Evolutionary conservation across 1,284 basidiomycete genomes (phyloP), one percentile per base, ranked within the genome.

Genomic region (Wallemia ichthyophaga): DNA sequence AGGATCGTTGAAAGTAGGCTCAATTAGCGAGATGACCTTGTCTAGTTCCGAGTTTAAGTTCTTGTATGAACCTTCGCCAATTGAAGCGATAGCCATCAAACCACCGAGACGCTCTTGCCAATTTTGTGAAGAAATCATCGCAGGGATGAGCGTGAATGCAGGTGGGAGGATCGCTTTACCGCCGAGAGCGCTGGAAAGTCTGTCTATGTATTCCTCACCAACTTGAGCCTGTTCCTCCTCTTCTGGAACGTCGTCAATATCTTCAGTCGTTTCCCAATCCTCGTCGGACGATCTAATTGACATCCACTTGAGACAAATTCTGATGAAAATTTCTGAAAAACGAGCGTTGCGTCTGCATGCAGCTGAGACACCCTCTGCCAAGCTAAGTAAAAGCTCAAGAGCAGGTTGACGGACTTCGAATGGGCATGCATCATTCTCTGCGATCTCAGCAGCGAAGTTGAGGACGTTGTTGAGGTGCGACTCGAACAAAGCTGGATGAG

Each of bases 51-150:
- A 77, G 65, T 78, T 75, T 78, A 85, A 82, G 27, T 82, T 75
- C 74, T 81, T 61, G 9, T 61, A 56, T 31, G 61, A 64, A 1
- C 67, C 68, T 56, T 64, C 66, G 7, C 65, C 65, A 15, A 66
- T 62, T 9, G 63, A 62, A 0, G 64, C 65, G 11, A 68, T 63
- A 1, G 66, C 65, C 76, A 85, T 82, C 21, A 88, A 69, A 3
- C 81, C 83, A 0, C 82, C 82, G 64, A 88, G 84, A 48, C 84
- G 73, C 28, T 79, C 75, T 58, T 82, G 73, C 85, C 85, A 89
- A 67, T 87, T 83, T 61, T 79, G 81, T 58, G 74, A 78, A 0
- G 75, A 76, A 57, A 89, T 73, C 78, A 88, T 82, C 0, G 77
- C 78, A 0, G 83, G 81, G 21, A 85, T 83, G 62, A 80, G 78